Evolutionary conservation across 306 rosid genomes (phyloP).

Genomic region (Dicorynia guianensis): DNA sequence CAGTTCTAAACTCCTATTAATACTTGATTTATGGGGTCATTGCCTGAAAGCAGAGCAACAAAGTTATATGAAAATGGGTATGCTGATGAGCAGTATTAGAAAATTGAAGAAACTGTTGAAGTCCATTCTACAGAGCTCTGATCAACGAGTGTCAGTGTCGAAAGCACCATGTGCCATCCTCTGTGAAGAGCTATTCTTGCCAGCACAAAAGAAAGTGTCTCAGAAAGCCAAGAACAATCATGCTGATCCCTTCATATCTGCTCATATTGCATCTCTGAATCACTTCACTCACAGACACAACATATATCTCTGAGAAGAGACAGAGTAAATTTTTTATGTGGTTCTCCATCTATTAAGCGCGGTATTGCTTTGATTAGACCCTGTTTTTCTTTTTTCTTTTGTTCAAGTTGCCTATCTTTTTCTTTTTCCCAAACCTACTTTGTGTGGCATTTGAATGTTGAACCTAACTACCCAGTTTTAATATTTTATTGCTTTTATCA

Average conservation of each 20-base stretch:
- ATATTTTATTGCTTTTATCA: too few relatives aligned
- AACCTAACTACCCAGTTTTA: too few relatives aligned
- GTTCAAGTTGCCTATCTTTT: too few relatives aligned
- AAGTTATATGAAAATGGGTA: not conserved
- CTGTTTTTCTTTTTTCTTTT: too few relatives aligned
- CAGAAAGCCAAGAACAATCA: not conserved
- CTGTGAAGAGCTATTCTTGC: conserved; percentile 51
- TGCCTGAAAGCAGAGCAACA: too few relatives aligned
- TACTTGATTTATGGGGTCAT: too few relatives aligned
- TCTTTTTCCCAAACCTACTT: too few relatives aligned
- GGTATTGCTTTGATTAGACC: too few relatives aligned
- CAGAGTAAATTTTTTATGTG: not conserved
- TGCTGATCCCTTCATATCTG: conserved; percentile 30
- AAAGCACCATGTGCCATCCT: conserved; percentile 17
- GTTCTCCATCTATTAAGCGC: too few relatives aligned
- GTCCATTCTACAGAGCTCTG: not conserved
- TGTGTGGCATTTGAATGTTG: too few relatives aligned
- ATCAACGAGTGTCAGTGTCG: not conserved
- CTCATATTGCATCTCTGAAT: conserved; percentile 44
- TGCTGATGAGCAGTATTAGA: conserved; percentile 18
- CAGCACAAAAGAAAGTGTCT: conserved; percentile 14
- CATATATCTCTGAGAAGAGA: conserved; percentile 41
- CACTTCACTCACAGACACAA: conserved; percentile 50
- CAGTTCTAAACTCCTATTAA: too few relatives aligned
- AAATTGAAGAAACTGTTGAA: conserved; percentile 38